Evolutionary conservation across 1,284 basidiomycete genomes (phyloP).

Genomic region (Ganoderma sp.): DNA sequence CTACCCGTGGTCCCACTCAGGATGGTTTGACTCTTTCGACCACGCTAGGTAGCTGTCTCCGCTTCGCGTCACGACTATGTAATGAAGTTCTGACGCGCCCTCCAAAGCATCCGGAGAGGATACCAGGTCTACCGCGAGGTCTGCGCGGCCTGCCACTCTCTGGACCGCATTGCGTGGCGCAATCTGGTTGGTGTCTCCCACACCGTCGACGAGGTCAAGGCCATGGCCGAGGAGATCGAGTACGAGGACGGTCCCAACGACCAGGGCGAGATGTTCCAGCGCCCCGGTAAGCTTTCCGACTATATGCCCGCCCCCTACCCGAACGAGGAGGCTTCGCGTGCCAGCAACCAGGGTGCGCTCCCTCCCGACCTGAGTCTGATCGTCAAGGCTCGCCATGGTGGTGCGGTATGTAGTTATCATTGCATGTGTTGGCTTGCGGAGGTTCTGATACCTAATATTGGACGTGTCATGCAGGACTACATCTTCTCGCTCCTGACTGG

Average conservation of each 20-base stretch:
- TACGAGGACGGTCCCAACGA: constrained; percentile 97
- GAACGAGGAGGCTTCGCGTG: constrained; percentile 97
- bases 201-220: constrained; percentile 90
- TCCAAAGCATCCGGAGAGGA: constrained; percentile 89
- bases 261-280: constrained; percentile 97
- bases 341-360: constrained; percentile 92
- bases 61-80: constrained; percentile 18
- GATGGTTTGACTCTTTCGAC: constrained; percentile 91
- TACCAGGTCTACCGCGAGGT: constrained; percentile 99
- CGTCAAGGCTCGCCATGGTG: constrained; percentile 97
- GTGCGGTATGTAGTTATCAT: constrained; percentile 66
- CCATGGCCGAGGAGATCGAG: constrained; percentile 96
- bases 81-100: constrained; percentile 19
- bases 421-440: not conserved
- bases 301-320: constrained; percentile 97
- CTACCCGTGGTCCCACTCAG: constrained; percentile 93
- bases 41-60: constrained; percentile 77
- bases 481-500: constrained; percentile 97
- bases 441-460: constrained; percentile 14
- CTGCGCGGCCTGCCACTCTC: constrained; percentile 98
- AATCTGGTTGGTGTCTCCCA: constrained; percentile 99
- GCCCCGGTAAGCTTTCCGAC: constrained; percentile 96
- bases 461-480: constrained; percentile 75
- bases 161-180: constrained; percentile 99
- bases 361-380: constrained; percentile 98